phyloP scores from a whole-genome alignment of 129 eudicot species.

The Centaurea solstitialis region DNA sequence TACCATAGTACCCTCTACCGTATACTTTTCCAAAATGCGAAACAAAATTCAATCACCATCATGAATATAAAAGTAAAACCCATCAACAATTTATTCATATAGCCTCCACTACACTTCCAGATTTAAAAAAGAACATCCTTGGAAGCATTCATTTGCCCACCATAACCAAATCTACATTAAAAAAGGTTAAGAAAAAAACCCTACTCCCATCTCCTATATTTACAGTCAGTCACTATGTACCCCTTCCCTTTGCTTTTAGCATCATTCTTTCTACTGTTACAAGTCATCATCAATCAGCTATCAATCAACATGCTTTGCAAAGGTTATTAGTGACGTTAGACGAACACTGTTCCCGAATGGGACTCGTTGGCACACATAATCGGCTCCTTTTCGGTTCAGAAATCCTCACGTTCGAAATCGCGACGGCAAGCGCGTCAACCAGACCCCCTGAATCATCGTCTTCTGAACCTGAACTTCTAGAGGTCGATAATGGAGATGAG shows the following conservation, averaged over 20 bases:
- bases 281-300: conserved; percentile 12
- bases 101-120: neutral
- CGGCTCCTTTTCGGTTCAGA: conserved; percentile 90
- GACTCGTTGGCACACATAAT: conserved; percentile 65
- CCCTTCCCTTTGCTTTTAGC: neutral
- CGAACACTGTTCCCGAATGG: conserved; percentile 72
- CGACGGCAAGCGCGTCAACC: conserved; percentile 81
- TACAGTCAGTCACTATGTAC: neutral
- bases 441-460: conserved; percentile 48
- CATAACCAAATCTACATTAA: neutral
- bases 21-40: neutral
- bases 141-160: neutral
- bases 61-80: neutral
- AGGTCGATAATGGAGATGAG: conserved; percentile 28
- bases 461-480: conserved; percentile 33
- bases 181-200: neutral
- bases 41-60: neutral
- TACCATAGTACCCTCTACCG: no score
- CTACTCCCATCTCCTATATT: neutral
- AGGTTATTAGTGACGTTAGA: conserved; percentile 80
- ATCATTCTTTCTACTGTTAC: no score
- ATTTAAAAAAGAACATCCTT: neutral
- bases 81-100: neutral
- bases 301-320: conserved; percentile 74
- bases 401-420: conserved; percentile 77